phyloP scores from a whole-genome alignment of 192 early-diverging fungal species.

The Funneliformis mosseae region DNA sequence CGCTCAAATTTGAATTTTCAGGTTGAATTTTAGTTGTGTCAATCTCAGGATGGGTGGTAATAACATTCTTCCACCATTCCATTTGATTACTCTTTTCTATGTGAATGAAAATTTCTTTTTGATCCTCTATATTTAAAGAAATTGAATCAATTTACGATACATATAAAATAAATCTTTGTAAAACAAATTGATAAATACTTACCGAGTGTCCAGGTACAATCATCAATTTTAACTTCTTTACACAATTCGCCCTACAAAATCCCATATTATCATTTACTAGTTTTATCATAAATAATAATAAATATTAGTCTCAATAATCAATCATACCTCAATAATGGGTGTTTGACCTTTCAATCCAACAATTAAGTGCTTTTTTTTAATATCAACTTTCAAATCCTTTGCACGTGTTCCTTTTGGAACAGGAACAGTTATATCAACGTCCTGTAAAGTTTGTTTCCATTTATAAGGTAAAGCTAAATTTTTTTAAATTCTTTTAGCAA shows the following conservation, averaged over 20 bases:
- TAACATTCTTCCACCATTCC: conserved; percentile 91
- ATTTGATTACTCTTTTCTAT: conserved; percentile 81
- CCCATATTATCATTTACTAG: not conserved
- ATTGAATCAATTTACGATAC: not conserved
- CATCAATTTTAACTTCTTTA: conserved; percentile 71
- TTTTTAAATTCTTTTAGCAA: not conserved
- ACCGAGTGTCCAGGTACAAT: conserved; percentile 82
- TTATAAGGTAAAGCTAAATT: conserved; percentile 65
- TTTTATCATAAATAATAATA: not conserved
- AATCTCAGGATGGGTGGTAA: conserved; percentile 76
- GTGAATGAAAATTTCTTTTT: conserved; percentile 73
- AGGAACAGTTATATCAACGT: conserved; percentile 75
- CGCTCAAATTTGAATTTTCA: conserved; percentile 84
- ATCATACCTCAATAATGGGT: conserved; percentile 68
- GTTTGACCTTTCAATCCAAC: conserved; percentile 72
- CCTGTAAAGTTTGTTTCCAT: conserved; percentile 83
- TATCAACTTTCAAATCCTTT: conserved; percentile 64
- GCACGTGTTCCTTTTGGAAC: conserved; percentile 74
- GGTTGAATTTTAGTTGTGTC: conserved; percentile 88
- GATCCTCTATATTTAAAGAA: conserved; percentile 52
- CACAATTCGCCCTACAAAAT: conserved; percentile 65
- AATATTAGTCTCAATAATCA: not conserved
- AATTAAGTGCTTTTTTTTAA: conserved; percentile 68
- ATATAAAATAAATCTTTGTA: not conserved
- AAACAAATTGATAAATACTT: conserved; percentile 20